Base-by-base conservation (phyloP, 1,139 yeast genomes). In the Yamadazyma sp. region DNA sequence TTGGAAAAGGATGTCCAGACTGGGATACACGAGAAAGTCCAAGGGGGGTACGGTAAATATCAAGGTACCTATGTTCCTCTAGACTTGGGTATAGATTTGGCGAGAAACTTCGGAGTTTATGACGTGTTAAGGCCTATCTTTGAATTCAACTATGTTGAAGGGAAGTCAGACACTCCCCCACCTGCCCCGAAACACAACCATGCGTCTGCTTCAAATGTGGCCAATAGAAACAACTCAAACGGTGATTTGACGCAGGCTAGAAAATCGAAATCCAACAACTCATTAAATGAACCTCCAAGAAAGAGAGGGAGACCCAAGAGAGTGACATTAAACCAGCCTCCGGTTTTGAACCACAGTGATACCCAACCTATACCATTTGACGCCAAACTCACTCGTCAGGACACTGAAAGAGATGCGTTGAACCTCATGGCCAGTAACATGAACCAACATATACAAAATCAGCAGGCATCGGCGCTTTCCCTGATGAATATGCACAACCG, bases 41-140 rank as follows among this genome's bases (percentile, higher is more conserved):
- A 89, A 62, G 97, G 96, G 33, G 97, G 96, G 0, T 87, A 89
- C 56, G 97, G 97, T 11, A 85, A 88, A 56, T 87, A 86, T 58
- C 97, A 90, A 62, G 97, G 97, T 1, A 87, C 97, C 0, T 92
- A 96, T 88, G 84, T 89, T 16, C 95, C 96, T 0, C 66, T 77
- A 44, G 74, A 76, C 20, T 63, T 84, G 23, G 87, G 90, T 0
- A 75, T 73, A 1, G 71, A 74, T 6, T 64, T 86, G 25, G 95
- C 96, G 2, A 68, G 67, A 35, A 82, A 80, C 52, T 90, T 86
- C 53, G 82, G 77, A 1, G 96, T 90, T 1, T 73, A 71, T 43
- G 85, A 78, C 2, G 70, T 76, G 18, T 64, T 92, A 40, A 65
- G 66, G 37, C 88, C 94, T 0, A 68, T 92, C 11, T 84, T 92